These are phyloP conservation scores for Aspergillus persii DNA, from an alignment of 2,329 filamentous ascomycete species.

Conservation along the genomic window DNA sequence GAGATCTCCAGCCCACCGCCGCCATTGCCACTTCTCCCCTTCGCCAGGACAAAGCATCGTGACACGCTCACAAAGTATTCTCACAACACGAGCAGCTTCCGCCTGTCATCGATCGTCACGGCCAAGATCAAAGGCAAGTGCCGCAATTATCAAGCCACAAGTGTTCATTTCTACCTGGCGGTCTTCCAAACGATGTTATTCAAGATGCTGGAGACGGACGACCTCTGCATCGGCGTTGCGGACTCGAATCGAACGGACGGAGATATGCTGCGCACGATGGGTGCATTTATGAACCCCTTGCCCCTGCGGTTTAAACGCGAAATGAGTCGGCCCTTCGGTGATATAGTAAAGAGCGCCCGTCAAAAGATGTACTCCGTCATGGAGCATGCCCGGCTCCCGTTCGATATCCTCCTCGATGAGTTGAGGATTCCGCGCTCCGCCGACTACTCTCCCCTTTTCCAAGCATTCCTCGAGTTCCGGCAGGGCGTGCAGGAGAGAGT, in stretches of 20 bases:
- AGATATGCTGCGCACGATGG: background rate
- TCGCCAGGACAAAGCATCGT: conserved; percentile 9
- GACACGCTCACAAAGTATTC: background rate
- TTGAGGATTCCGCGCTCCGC: conserved; percentile 39
- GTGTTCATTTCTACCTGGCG: conserved; percentile 46
- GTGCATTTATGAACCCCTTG: conserved; percentile 1
- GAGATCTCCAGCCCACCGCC: conserved; percentile 30
- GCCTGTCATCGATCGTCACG: background rate
- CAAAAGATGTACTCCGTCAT: conserved; percentile 35
- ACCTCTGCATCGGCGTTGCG: conserved; percentile 5
- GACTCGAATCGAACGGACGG: conserved; percentile 2
- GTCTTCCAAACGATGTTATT: background rate
- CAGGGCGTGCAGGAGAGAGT: conserved; percentile 15
- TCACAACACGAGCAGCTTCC: background rate
- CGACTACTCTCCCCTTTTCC: conserved; percentile 46
- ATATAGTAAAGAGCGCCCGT: background rate
- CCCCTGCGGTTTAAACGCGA: background rate
- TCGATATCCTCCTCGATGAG: conserved; percentile 46
- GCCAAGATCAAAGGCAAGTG: background rate
- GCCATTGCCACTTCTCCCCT: conserved; percentile 29
- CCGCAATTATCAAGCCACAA: conserved; percentile 28
- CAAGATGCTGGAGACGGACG: background rate
- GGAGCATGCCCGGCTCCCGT: conserved; percentile 45
- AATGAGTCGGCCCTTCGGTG: background rate
- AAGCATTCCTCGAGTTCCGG: conserved; percentile 48